These are phyloP conservation scores for Lippia alba DNA, from an alignment of 305 asterid species.

Conservation along the genomic window DNA sequence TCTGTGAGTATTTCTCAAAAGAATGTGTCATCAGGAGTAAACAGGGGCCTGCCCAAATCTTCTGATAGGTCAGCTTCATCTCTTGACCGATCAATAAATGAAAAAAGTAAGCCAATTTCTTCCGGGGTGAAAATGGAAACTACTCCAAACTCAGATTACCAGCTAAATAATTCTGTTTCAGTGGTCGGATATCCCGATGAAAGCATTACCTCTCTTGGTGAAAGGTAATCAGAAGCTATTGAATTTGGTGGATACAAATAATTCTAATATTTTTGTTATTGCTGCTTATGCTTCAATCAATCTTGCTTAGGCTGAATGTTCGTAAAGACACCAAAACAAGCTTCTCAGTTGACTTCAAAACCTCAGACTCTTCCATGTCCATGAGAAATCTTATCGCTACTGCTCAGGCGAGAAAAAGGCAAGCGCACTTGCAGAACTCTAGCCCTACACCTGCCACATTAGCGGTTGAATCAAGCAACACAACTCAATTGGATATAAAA, in stretches of 20 bases:
- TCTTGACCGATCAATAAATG: conserved; percentile 52
- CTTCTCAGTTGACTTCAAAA: conserved; percentile 50
- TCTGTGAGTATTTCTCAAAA: conserved; percentile 43
- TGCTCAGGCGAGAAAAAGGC: conserved; percentile 89
- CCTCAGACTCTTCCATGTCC: conserved; percentile 59
- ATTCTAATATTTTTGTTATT: conserved; percentile 27
- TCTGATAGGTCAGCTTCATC: conserved; percentile 45
- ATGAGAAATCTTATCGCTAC: conserved; percentile 90
- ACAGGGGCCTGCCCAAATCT: conserved; percentile 41
- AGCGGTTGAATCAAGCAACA: conserved; percentile 56
- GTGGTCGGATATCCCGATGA: conserved; percentile 48
- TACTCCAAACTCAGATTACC: conserved; percentile 53
- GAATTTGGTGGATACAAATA: conserved; percentile 17
- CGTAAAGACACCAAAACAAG: conserved; percentile 48
- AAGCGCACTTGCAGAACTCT: conserved; percentile 60
- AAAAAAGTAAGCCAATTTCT: conserved; percentile 56
- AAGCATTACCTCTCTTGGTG: conserved; percentile 44
- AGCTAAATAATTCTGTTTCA: conserved; percentile 43
- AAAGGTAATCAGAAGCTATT: conserved; percentile 59
- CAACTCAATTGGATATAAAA: conserved; percentile 50
- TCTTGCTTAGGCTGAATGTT: conserved; percentile 61
- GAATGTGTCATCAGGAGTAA: conserved; percentile 50
- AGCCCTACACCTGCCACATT: conserved; percentile 54
- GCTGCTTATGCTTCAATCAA: conserved; percentile 38
- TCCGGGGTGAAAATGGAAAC: conserved; percentile 59